These are phyloP conservation scores for Spathaspora arborariae DNA, from an alignment of 805 yeast species.

Conservation along the genomic window DNA sequence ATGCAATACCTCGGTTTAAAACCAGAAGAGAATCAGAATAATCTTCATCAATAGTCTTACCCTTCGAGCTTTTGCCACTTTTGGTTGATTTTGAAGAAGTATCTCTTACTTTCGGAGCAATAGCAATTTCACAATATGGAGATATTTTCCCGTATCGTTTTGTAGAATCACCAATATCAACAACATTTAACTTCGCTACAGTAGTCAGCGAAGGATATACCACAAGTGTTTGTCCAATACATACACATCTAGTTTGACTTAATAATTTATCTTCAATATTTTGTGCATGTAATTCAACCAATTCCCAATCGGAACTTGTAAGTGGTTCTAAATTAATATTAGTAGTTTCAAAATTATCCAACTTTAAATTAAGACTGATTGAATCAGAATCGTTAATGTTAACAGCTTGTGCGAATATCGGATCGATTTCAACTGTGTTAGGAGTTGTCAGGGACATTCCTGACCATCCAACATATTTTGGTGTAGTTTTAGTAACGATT, in stretches of 20 bases:
- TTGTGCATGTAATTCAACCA: slow-evolving; percentile 78
- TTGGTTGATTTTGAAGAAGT: slow-evolving; percentile 19
- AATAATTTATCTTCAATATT: slow-evolving; percentile 70
- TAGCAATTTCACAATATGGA: slow-evolving; percentile 64
- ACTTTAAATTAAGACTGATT: slow-evolving; percentile 41
- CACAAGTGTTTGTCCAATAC: slow-evolving; percentile 52
- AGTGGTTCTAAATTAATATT: slow-evolving; percentile 76
- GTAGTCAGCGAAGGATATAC: slow-evolving; percentile 63
- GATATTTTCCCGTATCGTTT: slow-evolving; percentile 47
- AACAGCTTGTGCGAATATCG: slow-evolving; percentile 54
- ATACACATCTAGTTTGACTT: slow-evolving; percentile 76
- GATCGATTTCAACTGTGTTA: slow-evolving; percentile 57
- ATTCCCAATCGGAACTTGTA: slow-evolving; percentile 82
- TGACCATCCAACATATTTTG: slow-evolving; percentile 60
- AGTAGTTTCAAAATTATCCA: slow-evolving; percentile 48
- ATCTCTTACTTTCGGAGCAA: slow-evolving; percentile 58
- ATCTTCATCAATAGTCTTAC: slow-evolving; percentile 16
- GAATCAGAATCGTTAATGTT: slow-evolving; percentile 41
- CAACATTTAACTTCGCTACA: slow-evolving; percentile 55
- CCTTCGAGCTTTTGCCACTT: slow-evolving; percentile 1
- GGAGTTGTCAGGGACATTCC: slow-evolving; percentile 44
- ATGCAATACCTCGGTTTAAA: slow-evolving; percentile 50
- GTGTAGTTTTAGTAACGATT: slow-evolving; percentile 20
- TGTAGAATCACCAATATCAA: slow-evolving; percentile 38
- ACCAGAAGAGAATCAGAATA: slow-evolving; percentile 29